Evolutionary conservation across 148 eudicot species (phyloP).

Genomic region (Bassia scoparia): DNA sequence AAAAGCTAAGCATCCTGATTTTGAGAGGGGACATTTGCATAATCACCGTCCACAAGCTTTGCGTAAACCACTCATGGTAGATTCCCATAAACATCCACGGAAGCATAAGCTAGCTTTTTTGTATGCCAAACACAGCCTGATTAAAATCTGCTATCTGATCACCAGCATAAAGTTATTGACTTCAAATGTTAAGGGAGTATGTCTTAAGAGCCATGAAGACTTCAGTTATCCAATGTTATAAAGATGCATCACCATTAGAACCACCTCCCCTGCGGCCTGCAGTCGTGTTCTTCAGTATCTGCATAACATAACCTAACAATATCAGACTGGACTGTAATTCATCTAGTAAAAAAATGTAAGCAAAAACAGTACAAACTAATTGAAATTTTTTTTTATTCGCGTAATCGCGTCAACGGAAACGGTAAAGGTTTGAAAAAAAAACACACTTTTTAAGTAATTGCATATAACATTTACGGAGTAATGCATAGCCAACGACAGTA

Average conservation of each 20-base stretch:
- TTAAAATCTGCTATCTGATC: not conserved
- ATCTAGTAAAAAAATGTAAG: not conserved
- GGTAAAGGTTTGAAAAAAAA: too few species aligned
- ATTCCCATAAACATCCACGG: not conserved
- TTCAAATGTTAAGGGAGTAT: not conserved
- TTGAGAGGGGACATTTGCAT: not conserved
- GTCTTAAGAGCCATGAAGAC: too few species aligned
- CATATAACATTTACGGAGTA: too few species aligned
- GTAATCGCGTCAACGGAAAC: too few species aligned
- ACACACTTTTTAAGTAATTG: too few species aligned
- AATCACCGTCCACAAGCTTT: too few species aligned
- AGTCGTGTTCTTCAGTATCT: constrained; percentile 87
- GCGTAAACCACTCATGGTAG: too few species aligned
- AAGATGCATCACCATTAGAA: constrained; percentile 24
- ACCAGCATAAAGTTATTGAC: not conserved
- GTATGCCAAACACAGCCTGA: constrained; percentile 9
- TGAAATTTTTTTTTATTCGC: too few species aligned
- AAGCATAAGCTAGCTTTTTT: not conserved
- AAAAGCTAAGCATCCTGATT: not conserved
- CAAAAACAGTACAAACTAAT: not conserved
- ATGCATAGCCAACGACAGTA: too few species aligned
- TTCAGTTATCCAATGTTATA: constrained; percentile 15
- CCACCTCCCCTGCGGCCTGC: constrained; percentile 70
- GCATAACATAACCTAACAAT: constrained; percentile 12
- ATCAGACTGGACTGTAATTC: not conserved